Conservation (phyloP, 345 rosid genomes). For the Rhodamnia rubescens region DNA sequence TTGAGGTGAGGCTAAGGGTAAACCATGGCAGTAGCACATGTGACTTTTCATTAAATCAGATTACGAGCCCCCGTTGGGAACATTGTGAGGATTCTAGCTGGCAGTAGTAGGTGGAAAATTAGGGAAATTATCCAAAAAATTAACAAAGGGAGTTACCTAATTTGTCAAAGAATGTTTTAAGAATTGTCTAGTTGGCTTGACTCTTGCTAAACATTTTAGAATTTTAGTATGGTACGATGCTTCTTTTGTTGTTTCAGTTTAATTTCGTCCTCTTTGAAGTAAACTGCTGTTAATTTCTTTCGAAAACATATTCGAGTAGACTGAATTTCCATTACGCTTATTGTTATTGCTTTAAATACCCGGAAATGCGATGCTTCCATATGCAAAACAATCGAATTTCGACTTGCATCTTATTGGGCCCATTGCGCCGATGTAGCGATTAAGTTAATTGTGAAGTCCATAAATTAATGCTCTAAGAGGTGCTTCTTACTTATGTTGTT, state of each 20-base stretch:
- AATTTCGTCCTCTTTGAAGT: not conserved
- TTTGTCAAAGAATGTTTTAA: not conserved
- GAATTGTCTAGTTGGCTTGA: not conserved
- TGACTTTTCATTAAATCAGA: not conserved
- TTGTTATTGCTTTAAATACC: not conserved
- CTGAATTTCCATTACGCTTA: not conserved
- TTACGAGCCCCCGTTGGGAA: not conserved
- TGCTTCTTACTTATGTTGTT: not conserved
- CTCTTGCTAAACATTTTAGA: not conserved
- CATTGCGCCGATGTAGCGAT: accelerated
- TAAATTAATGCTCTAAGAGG: not conserved
- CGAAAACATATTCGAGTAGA: not conserved
- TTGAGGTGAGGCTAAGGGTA: not conserved
- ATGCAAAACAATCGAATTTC: not conserved
- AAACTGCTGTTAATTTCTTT: accelerated
- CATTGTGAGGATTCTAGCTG: not conserved
- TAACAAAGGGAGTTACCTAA: not conserved
- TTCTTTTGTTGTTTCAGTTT: not conserved
- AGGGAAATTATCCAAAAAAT: too few species aligned
- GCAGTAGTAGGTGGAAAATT: not conserved
- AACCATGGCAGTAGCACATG: not conserved
- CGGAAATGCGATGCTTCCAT: not conserved
- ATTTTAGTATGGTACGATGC: not conserved
- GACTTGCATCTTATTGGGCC: not conserved
- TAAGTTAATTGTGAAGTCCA: not conserved